A percentile compares a stretch with the other conserved stretches of the same genome.
Conservation (phyloP, 345 rosid species). For the Eucalyptus fibrosa region DNA sequence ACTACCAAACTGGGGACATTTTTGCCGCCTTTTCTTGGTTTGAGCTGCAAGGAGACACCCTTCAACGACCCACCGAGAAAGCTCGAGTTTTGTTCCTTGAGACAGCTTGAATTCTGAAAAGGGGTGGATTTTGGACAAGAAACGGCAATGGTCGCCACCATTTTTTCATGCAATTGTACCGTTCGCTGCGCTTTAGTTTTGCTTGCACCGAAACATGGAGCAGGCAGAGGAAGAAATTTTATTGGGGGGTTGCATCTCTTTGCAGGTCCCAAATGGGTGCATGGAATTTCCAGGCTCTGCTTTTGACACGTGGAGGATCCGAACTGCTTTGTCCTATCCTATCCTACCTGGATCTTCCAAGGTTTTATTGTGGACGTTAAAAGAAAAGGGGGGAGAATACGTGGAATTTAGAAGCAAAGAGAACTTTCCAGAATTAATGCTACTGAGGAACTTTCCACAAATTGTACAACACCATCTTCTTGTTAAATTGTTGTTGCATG, state of each 20-base stretch:
- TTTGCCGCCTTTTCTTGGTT: conserved; percentile 19
- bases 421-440: not conserved
- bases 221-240: not conserved
- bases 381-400: not conserved
- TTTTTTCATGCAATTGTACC: not conserved
- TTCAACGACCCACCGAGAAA: conserved; percentile 39
- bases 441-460: not conserved
- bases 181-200: not conserved
- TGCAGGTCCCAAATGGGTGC: not conserved
- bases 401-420: not conserved
- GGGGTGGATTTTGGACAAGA: conserved; percentile 35
- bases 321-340: conserved; percentile 5
- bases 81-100: conserved; percentile 17
- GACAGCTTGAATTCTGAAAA: conserved; percentile 23
- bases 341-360: not conserved
- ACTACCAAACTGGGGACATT: conserved; percentile 18
- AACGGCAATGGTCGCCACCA: conserved; percentile 47
- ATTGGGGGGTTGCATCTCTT: not conserved
- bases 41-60: conserved; percentile 13
- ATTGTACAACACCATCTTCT: not conserved
- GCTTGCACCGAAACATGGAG: not conserved
- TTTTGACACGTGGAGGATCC: conserved; percentile 37
- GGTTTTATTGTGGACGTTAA: not conserved
- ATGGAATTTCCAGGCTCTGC: conserved; percentile 10
- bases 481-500: not conserved